A percentile compares a stretch with the other conserved stretches of the same genome.
phyloP scores from a whole-genome alignment of 2,329 filamentous ascomycete species.

The Stagonosporopsis chrysanthemi region DNA sequence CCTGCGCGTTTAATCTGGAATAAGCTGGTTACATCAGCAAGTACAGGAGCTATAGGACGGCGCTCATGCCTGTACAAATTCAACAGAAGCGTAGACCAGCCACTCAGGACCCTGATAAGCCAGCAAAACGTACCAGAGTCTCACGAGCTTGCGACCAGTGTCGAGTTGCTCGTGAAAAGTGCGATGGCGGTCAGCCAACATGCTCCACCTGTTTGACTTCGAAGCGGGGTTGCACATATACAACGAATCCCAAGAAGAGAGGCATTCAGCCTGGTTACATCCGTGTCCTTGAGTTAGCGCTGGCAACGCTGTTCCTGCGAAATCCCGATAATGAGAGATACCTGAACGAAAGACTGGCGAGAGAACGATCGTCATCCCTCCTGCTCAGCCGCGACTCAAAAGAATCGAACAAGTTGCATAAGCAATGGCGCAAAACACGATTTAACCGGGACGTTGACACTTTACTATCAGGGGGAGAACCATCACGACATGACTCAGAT shows the following conservation, averaged over 20 bases:
- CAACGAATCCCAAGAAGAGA: constrained; percentile 75
- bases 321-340: constrained; percentile 66
- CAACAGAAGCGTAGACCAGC: constrained; percentile 36
- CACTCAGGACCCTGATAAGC: constrained; percentile 30
- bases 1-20: background rate
- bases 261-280: constrained; percentile 84
- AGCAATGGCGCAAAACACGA: constrained; percentile 68
- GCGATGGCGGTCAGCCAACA: constrained; percentile 71
- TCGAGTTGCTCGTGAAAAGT: constrained; percentile 72
- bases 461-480: constrained; percentile 61
- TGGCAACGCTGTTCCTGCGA: constrained; percentile 71
- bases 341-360: constrained; percentile 63
- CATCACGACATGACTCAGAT: constrained; percentile 30
- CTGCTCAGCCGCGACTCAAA: constrained; percentile 61
- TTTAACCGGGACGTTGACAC: constrained; percentile 70
- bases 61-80: constrained; percentile 38
- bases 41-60: constrained; percentile 2
- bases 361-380: constrained; percentile 56
- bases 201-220: constrained; percentile 72
- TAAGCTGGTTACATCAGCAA: background rate
- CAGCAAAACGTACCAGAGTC: constrained; percentile 66
- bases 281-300: constrained; percentile 72
- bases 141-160: constrained; percentile 75
- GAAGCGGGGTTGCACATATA: constrained; percentile 73
- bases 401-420: constrained; percentile 65